Evolutionary conservation across 805 yeast genomes (phyloP).

Genomic region (Starmera quercuum): DNA sequence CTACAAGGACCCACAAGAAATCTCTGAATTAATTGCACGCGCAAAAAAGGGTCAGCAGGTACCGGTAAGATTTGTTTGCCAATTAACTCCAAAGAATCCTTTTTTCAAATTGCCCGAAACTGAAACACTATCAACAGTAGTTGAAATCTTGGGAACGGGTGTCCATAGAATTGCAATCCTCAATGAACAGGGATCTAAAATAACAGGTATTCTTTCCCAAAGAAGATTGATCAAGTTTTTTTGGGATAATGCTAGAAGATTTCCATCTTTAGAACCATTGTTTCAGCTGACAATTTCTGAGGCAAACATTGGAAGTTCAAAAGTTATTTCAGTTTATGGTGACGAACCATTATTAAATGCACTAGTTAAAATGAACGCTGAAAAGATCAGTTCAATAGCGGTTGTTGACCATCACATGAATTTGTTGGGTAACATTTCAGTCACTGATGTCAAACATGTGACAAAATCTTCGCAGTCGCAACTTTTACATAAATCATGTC

Average conservation of each 20-base stretch:
- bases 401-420: slow-evolving; percentile 76
- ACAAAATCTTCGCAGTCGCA: slow-evolving; percentile 84
- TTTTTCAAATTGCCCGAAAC: slow-evolving; percentile 68
- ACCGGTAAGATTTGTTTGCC: slow-evolving; percentile 83
- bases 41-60: slow-evolving; percentile 88
- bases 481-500: slow-evolving; percentile 71
- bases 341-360: slow-evolving; percentile 87
- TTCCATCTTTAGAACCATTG: slow-evolving; percentile 71
- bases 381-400: slow-evolving; percentile 84
- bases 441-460: slow-evolving; percentile 87
- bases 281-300: slow-evolving; percentile 63
- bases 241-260: slow-evolving; percentile 90
- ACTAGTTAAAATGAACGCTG: slow-evolving; percentile 72
- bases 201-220: slow-evolving; percentile 85
- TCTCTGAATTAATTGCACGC: slow-evolving; percentile 37
- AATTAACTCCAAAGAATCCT: slow-evolving; percentile 81
- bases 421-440: slow-evolving; percentile 86
- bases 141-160: slow-evolving; percentile 88
- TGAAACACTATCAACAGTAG: slow-evolving; percentile 64
- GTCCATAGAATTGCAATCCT: slow-evolving; percentile 90
- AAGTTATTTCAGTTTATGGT: slow-evolving; percentile 77
- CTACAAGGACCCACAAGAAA: slow-evolving; percentile 28
- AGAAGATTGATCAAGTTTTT: slow-evolving; percentile 76
- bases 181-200: slow-evolving; percentile 38
- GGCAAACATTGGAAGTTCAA: slow-evolving; percentile 63